phyloP scores from a whole-genome alignment of 768 basidiomycete genomes.

The Botryobasidium botryosum region DNA sequence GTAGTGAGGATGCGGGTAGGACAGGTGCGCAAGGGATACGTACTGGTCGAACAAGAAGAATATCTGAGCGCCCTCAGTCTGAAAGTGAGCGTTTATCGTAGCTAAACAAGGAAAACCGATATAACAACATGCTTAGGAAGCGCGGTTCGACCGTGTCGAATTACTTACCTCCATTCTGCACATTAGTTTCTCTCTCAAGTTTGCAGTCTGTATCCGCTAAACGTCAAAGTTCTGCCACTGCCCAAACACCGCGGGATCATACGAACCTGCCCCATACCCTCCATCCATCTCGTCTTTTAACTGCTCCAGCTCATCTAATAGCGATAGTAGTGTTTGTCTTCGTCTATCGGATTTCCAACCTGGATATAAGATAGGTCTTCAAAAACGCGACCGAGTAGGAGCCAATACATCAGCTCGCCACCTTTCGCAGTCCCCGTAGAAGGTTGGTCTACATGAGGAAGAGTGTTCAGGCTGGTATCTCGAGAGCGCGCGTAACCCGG shows the following conservation, averaged over 20 bases:
- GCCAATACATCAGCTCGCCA: too few relatives aligned
- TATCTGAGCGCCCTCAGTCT: constrained; percentile 44
- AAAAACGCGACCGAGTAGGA: too few relatives aligned
- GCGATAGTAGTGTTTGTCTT: constrained; percentile 7
- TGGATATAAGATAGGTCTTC: too few relatives aligned
- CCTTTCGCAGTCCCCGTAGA: too few relatives aligned
- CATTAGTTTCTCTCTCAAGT: background rate
- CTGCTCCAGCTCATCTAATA: constrained; percentile 7
- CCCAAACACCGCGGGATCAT: constrained; percentile 6
- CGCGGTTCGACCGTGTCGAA: background rate
- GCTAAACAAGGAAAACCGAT: background rate
- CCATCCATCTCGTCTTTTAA: constrained; percentile 1
- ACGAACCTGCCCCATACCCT: background rate
- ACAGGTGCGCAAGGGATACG: constrained; percentile 8
- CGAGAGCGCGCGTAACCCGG: too few relatives aligned
- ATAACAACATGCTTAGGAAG: background rate
- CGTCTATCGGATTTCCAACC: constrained; percentile 6
- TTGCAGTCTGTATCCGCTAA: background rate
- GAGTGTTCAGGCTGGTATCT: too few relatives aligned
- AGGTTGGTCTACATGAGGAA: too few relatives aligned
- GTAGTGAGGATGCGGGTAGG: background rate
- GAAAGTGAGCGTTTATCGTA: constrained; percentile 48
- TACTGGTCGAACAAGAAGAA: constrained; percentile 50
- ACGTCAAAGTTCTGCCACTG: background rate
- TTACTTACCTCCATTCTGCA: background rate